Evolutionary conservation across 352 stramenopile genomes (phyloP).

Genomic region (Pythium sukuiense): DNA sequence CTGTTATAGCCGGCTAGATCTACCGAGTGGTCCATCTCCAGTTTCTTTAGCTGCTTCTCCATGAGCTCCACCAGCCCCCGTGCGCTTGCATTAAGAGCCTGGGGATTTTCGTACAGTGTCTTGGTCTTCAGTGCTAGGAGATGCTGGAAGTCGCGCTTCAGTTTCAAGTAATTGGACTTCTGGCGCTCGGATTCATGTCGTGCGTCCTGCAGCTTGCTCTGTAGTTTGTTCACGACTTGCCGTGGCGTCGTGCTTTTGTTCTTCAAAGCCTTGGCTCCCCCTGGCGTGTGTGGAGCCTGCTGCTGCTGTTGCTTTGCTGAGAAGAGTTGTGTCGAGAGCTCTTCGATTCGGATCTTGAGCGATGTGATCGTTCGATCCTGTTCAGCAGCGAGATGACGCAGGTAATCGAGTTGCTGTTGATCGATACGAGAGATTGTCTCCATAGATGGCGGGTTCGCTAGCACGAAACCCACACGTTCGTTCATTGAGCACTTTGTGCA

Average conservation of each 20-base stretch:
- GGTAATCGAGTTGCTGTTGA: conserved; percentile 44
- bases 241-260: conserved; percentile 21
- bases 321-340: conserved; percentile 32
- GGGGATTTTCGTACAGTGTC: conserved; percentile 35
- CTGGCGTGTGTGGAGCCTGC: not conserved
- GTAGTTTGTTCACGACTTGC: conserved; percentile 30
- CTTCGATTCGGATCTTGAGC: conserved; percentile 46
- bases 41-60: conserved; percentile 40
- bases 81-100: conserved; percentile 35
- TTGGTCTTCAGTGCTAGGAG: conserved; percentile 46
- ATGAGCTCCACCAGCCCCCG: conserved; percentile 41
- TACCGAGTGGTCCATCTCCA: conserved; percentile 40
- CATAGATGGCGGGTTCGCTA: conserved; percentile 27
- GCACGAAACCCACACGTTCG: not conserved
- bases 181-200: conserved; percentile 47
- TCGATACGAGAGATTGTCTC: conserved; percentile 39
- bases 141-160: conserved; percentile 53
- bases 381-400: conserved; percentile 47
- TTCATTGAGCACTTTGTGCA: conserved; percentile 7
- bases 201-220: conserved; percentile 40
- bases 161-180: conserved; percentile 39
- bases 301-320: conserved; percentile 1
- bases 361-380: conserved; percentile 50
- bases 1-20: conserved; percentile 44
- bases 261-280: not conserved